phyloP scores from a whole-genome alignment of 1,284 basidiomycete species.

The Tranzscheliella williamsii region DNA sequence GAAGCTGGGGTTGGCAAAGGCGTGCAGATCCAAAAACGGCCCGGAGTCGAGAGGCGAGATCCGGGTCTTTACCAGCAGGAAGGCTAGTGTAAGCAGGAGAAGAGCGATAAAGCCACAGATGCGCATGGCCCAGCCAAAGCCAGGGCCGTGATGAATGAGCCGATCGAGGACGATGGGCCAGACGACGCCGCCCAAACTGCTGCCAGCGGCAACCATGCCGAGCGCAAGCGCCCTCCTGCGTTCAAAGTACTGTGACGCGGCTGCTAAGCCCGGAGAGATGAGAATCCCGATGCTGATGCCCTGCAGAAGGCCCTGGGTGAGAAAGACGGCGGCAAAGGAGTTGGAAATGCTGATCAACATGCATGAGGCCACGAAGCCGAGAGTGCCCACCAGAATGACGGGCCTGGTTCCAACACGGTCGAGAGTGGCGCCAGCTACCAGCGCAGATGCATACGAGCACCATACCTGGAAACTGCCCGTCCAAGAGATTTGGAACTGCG shows the following conservation, averaged over 20 bases:
- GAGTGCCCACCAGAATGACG: slow-evolving; percentile 2
- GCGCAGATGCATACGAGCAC: slow-evolving; percentile 5
- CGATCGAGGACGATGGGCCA: slow-evolving; percentile 15
- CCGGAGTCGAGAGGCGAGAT: slow-evolving; percentile 1
- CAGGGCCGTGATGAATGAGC: slow-evolving; percentile 9
- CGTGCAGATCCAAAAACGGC: slow-evolving; percentile 8
- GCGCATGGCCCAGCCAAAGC: slow-evolving; percentile 5
- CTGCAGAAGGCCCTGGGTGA: slow-evolving; percentile 13
- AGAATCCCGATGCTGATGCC: slow-evolving; percentile 5
- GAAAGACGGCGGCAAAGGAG: slow-evolving; percentile 7
- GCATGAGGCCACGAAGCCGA: slow-evolving; percentile 7
- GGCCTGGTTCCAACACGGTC: slow-evolving; percentile 2
- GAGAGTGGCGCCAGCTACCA: slow-evolving; percentile 1
- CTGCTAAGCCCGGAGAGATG: slow-evolving; percentile 8
- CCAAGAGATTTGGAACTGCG: slow-evolving; percentile 6
- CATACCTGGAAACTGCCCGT: slow-evolving; percentile 4
- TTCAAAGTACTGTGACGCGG: slow-evolving; percentile 11
- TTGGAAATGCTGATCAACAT: slow-evolving; percentile 7
- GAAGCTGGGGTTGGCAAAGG: slow-evolving; percentile 4
- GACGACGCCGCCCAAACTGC: slow-evolving; percentile 5
- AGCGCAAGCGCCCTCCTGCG: slow-evolving; percentile 4
- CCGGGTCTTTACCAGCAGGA: slow-evolving; percentile 6
- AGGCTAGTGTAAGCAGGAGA: neutral
- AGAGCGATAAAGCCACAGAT: slow-evolving; percentile 11
- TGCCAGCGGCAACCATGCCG: slow-evolving; percentile 9